phyloP scores from a whole-genome alignment of 148 eudicot species.

The Rhododendron ferrugineum region DNA sequence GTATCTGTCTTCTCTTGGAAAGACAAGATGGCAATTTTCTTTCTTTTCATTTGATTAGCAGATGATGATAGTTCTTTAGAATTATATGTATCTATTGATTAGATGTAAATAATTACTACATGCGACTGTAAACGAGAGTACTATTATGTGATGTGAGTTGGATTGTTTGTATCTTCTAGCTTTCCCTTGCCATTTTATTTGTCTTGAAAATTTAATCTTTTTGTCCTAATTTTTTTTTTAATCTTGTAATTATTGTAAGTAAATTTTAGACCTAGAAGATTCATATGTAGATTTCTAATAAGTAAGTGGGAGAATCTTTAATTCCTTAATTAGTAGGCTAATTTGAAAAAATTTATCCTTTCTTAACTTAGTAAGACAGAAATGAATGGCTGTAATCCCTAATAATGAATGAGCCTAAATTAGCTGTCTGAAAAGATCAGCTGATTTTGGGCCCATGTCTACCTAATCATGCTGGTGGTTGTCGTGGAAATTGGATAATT shows the following conservation, averaged over 20 bases:
- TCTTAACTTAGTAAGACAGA: background rate
- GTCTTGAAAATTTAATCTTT: background rate
- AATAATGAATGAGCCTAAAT: background rate
- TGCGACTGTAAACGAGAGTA: background rate
- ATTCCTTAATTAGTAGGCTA: background rate
- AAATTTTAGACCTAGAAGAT: background rate
- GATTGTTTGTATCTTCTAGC: background rate
- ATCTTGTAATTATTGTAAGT: background rate
- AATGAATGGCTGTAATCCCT: background rate
- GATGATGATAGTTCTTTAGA: background rate
- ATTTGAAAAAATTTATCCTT: background rate
- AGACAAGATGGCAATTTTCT: background rate
- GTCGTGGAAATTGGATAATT: background rate
- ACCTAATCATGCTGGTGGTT: conserved; percentile 25
- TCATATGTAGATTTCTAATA: background rate
- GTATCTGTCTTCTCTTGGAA: background rate
- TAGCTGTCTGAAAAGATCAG: background rate
- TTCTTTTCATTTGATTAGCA: background rate
- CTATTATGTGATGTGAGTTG: background rate
- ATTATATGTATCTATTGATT: background rate
- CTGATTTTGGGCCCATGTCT: conserved; percentile 8
- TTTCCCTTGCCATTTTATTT: background rate
- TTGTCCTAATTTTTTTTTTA: background rate
- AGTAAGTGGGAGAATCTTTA: background rate
- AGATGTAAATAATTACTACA: background rate